These are phyloP conservation scores for Porogramme epimiltina DNA, from an alignment of 1,284 basidiomycete genomes.

Conservation along the genomic window DNA sequence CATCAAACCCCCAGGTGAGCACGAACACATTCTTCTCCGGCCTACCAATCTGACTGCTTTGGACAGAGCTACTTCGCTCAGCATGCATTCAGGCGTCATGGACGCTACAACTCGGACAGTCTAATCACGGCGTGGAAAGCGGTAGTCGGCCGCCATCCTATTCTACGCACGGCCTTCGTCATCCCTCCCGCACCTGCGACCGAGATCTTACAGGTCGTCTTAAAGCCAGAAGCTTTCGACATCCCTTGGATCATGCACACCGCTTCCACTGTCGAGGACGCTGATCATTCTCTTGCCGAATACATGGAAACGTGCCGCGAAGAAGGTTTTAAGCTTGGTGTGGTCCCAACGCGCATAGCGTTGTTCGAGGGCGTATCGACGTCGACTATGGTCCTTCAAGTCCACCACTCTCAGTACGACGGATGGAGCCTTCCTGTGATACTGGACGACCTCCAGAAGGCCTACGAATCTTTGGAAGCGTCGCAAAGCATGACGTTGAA, in stretches of 20 bases:
- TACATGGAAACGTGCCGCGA: not conserved
- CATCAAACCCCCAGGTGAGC: not conserved
- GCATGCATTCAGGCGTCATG: not conserved
- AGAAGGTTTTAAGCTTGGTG: not conserved
- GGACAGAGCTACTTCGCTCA: not conserved
- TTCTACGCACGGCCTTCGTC: constrained; percentile 1
- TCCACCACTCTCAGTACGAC: not conserved
- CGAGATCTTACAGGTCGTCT: constrained; percentile 1
- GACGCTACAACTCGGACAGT: not conserved
- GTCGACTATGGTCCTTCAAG: not conserved
- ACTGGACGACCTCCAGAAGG: not conserved
- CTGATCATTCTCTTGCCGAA: not conserved
- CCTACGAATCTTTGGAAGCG: not conserved
- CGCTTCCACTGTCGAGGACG: not conserved
- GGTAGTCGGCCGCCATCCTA: not conserved
- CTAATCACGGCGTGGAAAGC: not conserved
- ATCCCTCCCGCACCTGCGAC: constrained; percentile 1
- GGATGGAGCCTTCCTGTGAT: not conserved
- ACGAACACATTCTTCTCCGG: too few species aligned
- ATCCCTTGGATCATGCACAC: not conserved
- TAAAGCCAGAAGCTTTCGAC: not conserved
- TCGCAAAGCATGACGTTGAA: not conserved
- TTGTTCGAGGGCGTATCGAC: not conserved
- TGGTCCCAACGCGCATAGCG: not conserved
- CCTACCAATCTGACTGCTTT: not conserved